Conservation (phyloP, 1,284 basidiomycete genomes). For the Anthracocystis walkeri region DNA sequence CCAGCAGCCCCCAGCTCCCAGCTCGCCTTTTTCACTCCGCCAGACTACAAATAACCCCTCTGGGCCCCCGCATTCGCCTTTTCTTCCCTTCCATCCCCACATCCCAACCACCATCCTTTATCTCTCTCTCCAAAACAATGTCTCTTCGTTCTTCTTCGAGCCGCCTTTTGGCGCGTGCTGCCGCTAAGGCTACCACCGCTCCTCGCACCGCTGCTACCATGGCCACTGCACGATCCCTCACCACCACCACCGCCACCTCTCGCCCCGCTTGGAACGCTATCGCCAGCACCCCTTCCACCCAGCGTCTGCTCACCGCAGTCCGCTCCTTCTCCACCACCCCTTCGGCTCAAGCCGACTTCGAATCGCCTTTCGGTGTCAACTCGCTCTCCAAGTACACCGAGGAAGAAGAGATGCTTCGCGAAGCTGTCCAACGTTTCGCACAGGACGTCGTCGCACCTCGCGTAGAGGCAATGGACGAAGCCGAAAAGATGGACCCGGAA, state of each 20-base stretch:
- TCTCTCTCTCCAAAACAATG: constrained; percentile 8
- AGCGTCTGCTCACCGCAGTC: constrained; percentile 29
- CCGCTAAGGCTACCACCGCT: constrained; percentile 14
- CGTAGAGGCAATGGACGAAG: constrained; percentile 97
- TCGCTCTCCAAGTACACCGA: constrained; percentile 66
- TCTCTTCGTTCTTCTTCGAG: constrained; percentile 43
- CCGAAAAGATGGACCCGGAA: constrained; percentile 90
- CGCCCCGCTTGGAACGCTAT: constrained; percentile 17
- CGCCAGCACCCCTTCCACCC: constrained; percentile 24
- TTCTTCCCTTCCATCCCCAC: neutral
- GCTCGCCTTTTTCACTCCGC: too few relatives aligned
- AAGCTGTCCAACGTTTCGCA: constrained; percentile 75
- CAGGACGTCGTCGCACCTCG: constrained; percentile 88
- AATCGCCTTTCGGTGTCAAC: constrained; percentile 67
- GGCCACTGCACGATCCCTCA: constrained; percentile 29
- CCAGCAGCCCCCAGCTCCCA: too few relatives aligned
- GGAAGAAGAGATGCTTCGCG: constrained; percentile 69
- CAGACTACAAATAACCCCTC: constrained; percentile 2
- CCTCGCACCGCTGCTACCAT: constrained; percentile 14
- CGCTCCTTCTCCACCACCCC: constrained; percentile 53
- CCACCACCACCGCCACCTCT: constrained; percentile 12
- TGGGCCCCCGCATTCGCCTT: neutral
- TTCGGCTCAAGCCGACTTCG: constrained; percentile 51
- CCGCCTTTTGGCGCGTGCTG: constrained; percentile 31
- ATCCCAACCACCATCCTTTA: neutral